A percentile compares a stretch with the other conserved stretches of the same genome.
These are phyloP conservation scores for Fistulifera pelliculosa DNA, from an alignment of 108 stramenopile genomes.

Conservation along the genomic window DNA sequence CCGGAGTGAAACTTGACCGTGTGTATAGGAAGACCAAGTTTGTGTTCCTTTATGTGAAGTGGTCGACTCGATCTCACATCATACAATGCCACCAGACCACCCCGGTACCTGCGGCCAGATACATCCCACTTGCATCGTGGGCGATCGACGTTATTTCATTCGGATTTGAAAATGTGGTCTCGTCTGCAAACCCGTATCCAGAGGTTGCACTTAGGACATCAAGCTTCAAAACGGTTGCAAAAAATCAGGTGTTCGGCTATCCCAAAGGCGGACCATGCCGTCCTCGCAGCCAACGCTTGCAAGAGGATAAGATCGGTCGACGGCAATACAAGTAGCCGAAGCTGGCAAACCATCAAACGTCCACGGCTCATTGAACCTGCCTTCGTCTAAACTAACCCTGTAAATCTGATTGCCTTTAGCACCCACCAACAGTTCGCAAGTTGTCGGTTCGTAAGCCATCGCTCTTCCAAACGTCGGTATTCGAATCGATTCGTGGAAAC, in stretches of 20 bases:
- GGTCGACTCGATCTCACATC: conserved; percentile 92
- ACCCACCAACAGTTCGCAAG: conserved; percentile 86
- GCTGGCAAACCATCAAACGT: conserved; percentile 31
- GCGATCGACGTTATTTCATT: conserved; percentile 80
- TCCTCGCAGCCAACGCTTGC: conserved; percentile 82
- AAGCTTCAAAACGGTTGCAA: conserved; percentile 69
- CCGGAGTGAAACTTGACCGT: conserved; percentile 81
- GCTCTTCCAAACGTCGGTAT: conserved; percentile 93
- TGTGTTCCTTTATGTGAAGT: conserved; percentile 89
- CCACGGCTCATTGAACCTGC: conserved; percentile 87
- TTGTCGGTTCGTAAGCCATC: conserved; percentile 87
- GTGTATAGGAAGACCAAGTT: conserved; percentile 91
- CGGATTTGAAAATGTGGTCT: conserved; percentile 9
- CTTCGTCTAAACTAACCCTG: conserved; percentile 93
- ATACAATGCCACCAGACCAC: conserved; percentile 86
- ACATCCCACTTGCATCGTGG: conserved; percentile 80
- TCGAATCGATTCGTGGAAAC: conserved; percentile 80
- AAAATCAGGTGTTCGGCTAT: conserved; percentile 71
- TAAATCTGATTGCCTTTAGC: conserved; percentile 80
- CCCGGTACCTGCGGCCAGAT: conserved; percentile 88
- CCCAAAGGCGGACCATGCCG: conserved; percentile 87
- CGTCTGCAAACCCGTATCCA: conserved; percentile 67
- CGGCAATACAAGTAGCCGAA: conserved; percentile 47
- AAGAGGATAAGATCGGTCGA: conserved; percentile 62
- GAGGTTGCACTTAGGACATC: conserved; percentile 67